phyloP scores from a whole-genome alignment of 768 basidiomycete species.

The Tricholoma matsutake region DNA sequence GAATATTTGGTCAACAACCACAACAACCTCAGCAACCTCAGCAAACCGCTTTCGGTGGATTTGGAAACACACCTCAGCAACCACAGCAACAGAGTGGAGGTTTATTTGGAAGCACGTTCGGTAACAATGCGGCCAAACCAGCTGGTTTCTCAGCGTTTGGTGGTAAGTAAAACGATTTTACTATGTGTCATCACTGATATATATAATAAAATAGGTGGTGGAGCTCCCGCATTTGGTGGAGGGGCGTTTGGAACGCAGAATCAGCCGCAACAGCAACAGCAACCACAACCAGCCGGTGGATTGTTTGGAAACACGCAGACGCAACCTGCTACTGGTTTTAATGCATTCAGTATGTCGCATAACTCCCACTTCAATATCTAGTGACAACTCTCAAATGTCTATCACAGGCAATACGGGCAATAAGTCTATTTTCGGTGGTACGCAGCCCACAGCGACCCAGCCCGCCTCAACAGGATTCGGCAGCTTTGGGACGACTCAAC shows the following conservation, averaged over 20 bases:
- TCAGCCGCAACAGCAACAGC: slow-evolving; percentile 31
- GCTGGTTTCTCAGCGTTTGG: slow-evolving; percentile 16
- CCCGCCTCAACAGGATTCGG: slow-evolving; percentile 38
- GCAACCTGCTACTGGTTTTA: slow-evolving; percentile 33
- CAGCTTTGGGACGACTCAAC: slow-evolving; percentile 32
- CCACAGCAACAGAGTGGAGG: slow-evolving; percentile 32
- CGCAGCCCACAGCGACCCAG: slow-evolving; percentile 34
- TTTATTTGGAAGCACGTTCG: slow-evolving; percentile 37
- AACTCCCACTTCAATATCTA: not conserved
- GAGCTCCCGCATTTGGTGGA: slow-evolving; percentile 32
- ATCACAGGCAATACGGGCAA: slow-evolving; percentile 17
- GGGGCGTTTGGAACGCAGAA: slow-evolving; percentile 32
- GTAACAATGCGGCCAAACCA: slow-evolving; percentile 16
- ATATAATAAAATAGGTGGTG: slow-evolving; percentile 3
- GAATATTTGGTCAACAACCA: slow-evolving; percentile 29
- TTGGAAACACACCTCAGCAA: slow-evolving; percentile 23
- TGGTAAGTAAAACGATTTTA: slow-evolving; percentile 5
- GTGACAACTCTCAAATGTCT: not conserved
- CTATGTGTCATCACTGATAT: not conserved
- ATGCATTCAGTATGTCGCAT: slow-evolving; percentile 32
- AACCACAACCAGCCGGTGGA: slow-evolving; percentile 25
- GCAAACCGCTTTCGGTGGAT: slow-evolving; percentile 25
- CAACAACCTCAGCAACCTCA: slow-evolving; percentile 28
- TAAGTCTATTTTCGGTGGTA: slow-evolving; percentile 41
- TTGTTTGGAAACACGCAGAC: slow-evolving; percentile 31